phyloP scores from a whole-genome alignment of 176 grass and related monocot genomes.

The Elymus sibiricus region DNA sequence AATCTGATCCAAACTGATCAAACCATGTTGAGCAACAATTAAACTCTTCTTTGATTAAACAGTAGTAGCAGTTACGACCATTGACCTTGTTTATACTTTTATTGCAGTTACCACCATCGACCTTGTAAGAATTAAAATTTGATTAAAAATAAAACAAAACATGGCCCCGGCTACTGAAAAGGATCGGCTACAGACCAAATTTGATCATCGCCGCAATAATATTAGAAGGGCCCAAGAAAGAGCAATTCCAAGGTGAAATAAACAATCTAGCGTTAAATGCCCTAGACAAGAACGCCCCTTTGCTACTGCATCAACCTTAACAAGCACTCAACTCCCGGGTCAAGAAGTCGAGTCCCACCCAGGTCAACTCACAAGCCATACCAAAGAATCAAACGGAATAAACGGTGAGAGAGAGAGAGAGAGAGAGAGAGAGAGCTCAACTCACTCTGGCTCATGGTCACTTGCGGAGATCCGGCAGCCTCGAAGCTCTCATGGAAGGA shows the following conservation, averaged over 20 bases:
- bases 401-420: background rate
- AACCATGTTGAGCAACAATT: background rate
- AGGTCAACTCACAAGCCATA: constrained; percentile 29
- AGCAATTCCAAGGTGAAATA: background rate
- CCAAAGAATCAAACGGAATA: constrained; percentile 11
- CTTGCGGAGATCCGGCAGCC: constrained; percentile 44
- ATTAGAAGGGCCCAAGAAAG: background rate
- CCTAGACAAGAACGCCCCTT: background rate
- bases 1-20: background rate
- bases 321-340: background rate
- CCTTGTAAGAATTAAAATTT: background rate
- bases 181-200: background rate
- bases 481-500: constrained; percentile 37
- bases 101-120: background rate
- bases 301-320: background rate
- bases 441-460: constrained; percentile 56
- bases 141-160: background rate
- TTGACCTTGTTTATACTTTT: background rate
- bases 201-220: background rate
- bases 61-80: background rate
- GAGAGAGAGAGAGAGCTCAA: background rate
- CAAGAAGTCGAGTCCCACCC: constrained; percentile 11
- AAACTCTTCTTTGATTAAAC: background rate
- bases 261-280: background rate
- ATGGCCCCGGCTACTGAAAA: background rate